Base-by-base conservation (phyloP, 2,329 filamentous ascomycete species). In the Trichoderma polysporum region DNA sequence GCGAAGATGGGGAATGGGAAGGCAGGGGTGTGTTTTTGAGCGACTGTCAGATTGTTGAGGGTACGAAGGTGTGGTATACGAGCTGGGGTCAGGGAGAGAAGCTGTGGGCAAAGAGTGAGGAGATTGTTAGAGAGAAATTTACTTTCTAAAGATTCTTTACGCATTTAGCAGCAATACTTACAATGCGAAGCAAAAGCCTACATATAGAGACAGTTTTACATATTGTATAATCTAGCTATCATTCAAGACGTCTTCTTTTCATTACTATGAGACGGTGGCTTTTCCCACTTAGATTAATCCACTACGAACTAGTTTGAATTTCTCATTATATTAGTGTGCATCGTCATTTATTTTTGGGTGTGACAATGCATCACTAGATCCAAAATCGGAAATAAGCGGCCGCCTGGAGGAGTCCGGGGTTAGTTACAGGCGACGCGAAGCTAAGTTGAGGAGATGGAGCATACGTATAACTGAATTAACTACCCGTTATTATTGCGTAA, bases 1-100 rank as follows among this genome's bases (percentile, higher is more conserved):
- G 61, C 9, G 61, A 64, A 10, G 50, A 64, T 47, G 61, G 61
- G 39, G 50, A 64, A 15, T 64, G 61, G 61, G 61, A 64, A 5
- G 61, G 61, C 2, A 64, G 61, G 37, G 61, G 61, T 2, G 61
- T 64, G 61, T 64, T 27, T 27, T 4, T 64, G 61, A 54, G 37
- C 4, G 61, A 64, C 8, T 64, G 61, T 4, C 61, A 64, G 37
- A 29, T 64, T 29, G 22, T 19, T 4, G 61, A 56, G 7, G 41
- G 25, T 17, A 19, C 37, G 10, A 64, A 56, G 50, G 27, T 56
- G 29, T 64, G 61, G 61, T 35, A 17, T 13, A 56, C 50, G 3
- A 64, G 61, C 13, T 64, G 61, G 61, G 47, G 49, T 17, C 22
- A 64, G 19, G 61, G n/a, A 7, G 50, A 64, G 37, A 64, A 64